A percentile compares a stretch with the other conserved stretches of the same genome.
Evolutionary conservation across 495 filamentous ascomycete genomes (phyloP).

Genomic region (Penicillium verhagenii): DNA sequence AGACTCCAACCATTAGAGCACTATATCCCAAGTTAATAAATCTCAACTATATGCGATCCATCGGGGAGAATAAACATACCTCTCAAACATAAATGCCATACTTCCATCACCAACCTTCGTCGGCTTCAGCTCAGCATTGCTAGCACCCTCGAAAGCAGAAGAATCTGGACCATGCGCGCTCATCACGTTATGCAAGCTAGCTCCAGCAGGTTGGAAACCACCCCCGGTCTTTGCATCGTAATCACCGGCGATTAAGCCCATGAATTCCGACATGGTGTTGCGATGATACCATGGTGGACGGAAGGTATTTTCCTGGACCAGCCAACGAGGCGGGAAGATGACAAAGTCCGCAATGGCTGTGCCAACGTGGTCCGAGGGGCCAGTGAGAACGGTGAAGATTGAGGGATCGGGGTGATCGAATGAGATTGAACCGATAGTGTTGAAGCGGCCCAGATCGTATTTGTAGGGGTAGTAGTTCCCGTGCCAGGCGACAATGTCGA

Average conservation of each 20-base stretch:
- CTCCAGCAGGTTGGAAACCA: constrained; percentile 62
- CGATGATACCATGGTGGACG: constrained; percentile 82
- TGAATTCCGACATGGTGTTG: constrained; percentile 72
- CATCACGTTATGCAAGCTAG: constrained; percentile 65
- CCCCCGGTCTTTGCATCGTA: constrained; percentile 67
- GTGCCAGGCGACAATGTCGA: constrained; percentile 85
- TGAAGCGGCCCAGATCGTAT: constrained; percentile 81
- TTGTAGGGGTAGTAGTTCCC: constrained; percentile 78
- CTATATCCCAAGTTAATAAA: constrained; percentile 33
- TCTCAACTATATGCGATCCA: not conserved
- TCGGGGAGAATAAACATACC: constrained; percentile 28
- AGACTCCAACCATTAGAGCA: constrained; percentile 83
- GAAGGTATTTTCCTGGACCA: constrained; percentile 75
- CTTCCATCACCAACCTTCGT: constrained; percentile 60
- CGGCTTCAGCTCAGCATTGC: constrained; percentile 56
- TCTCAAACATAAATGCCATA: constrained; percentile 71
- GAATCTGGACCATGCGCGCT: constrained; percentile 61
- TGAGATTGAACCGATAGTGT: constrained; percentile 68
- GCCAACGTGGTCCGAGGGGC: constrained; percentile 67
- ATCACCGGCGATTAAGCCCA: constrained; percentile 58
- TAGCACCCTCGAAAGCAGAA: constrained; percentile 56
- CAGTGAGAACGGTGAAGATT: constrained; percentile 80
- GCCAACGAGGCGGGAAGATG: constrained; percentile 80
- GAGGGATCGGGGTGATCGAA: constrained; percentile 82
- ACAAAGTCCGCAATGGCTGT: constrained; percentile 81